Evolutionary conservation across 139 green algal species (phyloP).

Genomic region (Closterium sp.): DNA sequence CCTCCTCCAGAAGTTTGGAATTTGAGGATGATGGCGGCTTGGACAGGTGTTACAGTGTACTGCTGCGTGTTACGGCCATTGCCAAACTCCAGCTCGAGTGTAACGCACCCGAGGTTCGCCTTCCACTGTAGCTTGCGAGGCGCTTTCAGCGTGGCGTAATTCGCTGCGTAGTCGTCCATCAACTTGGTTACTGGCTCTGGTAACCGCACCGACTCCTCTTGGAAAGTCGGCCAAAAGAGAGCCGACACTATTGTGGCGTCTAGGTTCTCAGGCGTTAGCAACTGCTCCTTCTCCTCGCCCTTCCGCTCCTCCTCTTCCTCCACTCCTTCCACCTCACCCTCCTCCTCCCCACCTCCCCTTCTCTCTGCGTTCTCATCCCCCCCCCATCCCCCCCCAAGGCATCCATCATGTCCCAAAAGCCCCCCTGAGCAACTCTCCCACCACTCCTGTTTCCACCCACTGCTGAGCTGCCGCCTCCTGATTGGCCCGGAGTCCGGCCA

Average conservation of each 20-base stretch:
- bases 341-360: not conserved
- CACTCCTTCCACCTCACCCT: not conserved
- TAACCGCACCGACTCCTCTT: constrained; percentile 41
- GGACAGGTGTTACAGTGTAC: constrained; percentile 66
- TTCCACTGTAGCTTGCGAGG: constrained; percentile 86
- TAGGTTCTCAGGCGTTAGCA: constrained; percentile 36
- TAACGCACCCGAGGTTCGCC: constrained; percentile 71
- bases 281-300: constrained; percentile 9
- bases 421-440: not conserved
- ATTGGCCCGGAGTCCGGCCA: not conserved
- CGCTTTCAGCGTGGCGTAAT: constrained; percentile 73
- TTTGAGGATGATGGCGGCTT: constrained; percentile 75
- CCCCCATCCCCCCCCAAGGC: not conserved
- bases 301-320: constrained; percentile 9
- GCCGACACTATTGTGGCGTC: constrained; percentile 73
- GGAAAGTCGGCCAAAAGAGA: constrained; percentile 85
- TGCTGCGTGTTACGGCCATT: constrained; percentile 39
- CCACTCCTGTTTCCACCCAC: not conserved
- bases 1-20: constrained; percentile 60
- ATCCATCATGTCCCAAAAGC: not conserved
- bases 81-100: constrained; percentile 54
- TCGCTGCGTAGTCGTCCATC: constrained; percentile 49
- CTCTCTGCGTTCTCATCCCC: not conserved
- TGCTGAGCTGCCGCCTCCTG: not conserved
- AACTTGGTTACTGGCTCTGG: constrained; percentile 28